Conservation (phyloP, 78 protist genomes). For the Dictyostelium brefeldianum region DNA sequence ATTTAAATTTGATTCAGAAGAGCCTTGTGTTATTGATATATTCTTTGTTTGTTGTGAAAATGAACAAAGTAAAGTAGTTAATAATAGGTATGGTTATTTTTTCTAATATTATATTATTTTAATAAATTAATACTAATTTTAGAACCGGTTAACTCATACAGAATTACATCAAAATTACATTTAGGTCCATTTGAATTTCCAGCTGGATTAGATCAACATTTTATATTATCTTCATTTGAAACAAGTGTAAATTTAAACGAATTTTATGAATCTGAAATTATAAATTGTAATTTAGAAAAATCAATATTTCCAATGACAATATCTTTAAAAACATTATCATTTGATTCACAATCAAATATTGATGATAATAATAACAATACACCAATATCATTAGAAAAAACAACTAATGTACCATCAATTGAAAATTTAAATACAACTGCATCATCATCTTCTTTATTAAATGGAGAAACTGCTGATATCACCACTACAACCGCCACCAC, state of each 20-base stretch:
- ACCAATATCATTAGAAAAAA: background rate
- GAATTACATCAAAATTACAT: constrained; percentile 29
- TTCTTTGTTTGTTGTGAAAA: constrained; percentile 29
- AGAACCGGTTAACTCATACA: background rate
- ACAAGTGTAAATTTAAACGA: constrained; percentile 16
- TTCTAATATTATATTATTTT: background rate
- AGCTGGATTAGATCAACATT: constrained; percentile 49
- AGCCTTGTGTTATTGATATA: constrained; percentile 51
- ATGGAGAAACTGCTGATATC: background rate
- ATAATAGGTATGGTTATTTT: background rate
- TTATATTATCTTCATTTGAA: constrained; percentile 27
- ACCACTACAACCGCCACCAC: background rate
- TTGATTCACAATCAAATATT: background rate
- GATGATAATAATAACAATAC: background rate
- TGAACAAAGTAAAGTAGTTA: background rate
- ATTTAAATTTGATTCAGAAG: constrained; percentile 64
- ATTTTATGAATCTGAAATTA: background rate
- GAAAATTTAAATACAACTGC: background rate
- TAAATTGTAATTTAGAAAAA: constrained; percentile 39
- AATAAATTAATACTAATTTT: too few relatives aligned
- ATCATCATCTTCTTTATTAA: background rate
- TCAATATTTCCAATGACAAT: constrained; percentile 46
- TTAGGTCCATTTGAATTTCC: constrained; percentile 58
- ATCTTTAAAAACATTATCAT: constrained; percentile 34
- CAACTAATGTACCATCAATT: background rate